Evolutionary conservation across 768 basidiomycete species (phyloP), one percentile per base, ranked within the genome.

Genomic region (Polyporus arcularius): DNA sequence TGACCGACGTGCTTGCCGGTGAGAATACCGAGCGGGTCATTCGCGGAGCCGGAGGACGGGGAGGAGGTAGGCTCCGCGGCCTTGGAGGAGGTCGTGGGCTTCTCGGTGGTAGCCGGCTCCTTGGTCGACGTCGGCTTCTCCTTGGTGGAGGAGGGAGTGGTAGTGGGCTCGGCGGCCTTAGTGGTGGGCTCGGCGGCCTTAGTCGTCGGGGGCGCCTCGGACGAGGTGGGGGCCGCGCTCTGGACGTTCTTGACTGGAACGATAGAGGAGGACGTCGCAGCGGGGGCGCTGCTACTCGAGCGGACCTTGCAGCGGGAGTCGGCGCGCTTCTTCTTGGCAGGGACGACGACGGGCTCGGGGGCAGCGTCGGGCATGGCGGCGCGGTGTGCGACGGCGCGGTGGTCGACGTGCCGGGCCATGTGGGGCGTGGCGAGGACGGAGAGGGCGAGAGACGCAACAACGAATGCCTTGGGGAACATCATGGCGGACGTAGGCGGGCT

Each of bases 341-440:
- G 56, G 28, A 49, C 48, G n/a, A 58, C 39, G 12, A 53, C 45
- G 39, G 67, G 60, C 31, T 58, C 52, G 30, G 58, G 53, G 18
- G 53, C 48, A 21, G 61, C 58, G 52, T 61, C 72, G 18, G 78
- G 73, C 14, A 70, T 67, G 32, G 75, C 68, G n/a, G 76, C 74
- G 58, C 80, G 80, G 32, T 78, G 80, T 43, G 81, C 79, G 57
- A 84, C 39, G 48, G 74, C 76, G 62, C 76, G 80, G 69, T 81
- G 80, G 63, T 74, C 68, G 43, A 65, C 55, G 55, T 72, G 66
- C 56, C 75, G 75, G 54, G 75, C 69, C 57, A 67, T 62, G 68
- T 82, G 81, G 39, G 80, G 79, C 39, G 72, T 75, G 0, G 77
- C 70, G 51, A 78, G 57, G 56, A 73, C 72, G 46, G 78, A 73